Evolutionary conservation across 495 filamentous ascomycete species (phyloP).

Genomic region (Penicillium desertorum): DNA sequence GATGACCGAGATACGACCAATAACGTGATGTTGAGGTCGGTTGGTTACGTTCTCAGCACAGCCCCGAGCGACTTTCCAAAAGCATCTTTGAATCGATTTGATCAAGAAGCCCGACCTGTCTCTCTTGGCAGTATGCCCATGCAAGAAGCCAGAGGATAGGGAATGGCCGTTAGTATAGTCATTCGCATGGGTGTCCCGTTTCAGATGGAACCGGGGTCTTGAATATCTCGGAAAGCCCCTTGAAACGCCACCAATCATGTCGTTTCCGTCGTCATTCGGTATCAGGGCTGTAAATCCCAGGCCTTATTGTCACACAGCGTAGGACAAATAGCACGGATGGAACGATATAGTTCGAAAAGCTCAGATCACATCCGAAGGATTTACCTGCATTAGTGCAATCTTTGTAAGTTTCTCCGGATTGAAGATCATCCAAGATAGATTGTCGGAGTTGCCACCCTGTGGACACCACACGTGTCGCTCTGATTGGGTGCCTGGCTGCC

Average conservation of each 20-base stretch:
- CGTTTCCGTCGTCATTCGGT: slow-evolving; percentile 1
- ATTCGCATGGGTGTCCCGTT: background rate
- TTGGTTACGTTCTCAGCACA: background rate
- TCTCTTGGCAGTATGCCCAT: background rate
- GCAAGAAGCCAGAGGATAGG: background rate
- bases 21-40: background rate
- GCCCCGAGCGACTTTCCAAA: background rate
- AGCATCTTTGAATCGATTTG: background rate
- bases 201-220: background rate
- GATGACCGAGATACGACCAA: background rate
- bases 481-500: slow-evolving; percentile 22
- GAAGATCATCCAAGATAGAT: background rate
- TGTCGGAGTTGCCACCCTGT: slow-evolving; percentile 10
- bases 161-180: background rate
- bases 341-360: slow-evolving; percentile 1
- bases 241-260: slow-evolving; percentile 7
- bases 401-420: background rate
- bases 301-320: slow-evolving; percentile 2
- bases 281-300: background rate
- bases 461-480: slow-evolving; percentile 4
- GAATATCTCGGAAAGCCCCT: background rate
- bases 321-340: background rate
- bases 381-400: slow-evolving; percentile 10
- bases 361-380: background rate
- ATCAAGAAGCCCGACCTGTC: background rate